These are phyloP conservation scores for Umbelopsis sp. DNA, from an alignment of 192 early-diverging fungal genomes.

Conservation along the genomic window DNA sequence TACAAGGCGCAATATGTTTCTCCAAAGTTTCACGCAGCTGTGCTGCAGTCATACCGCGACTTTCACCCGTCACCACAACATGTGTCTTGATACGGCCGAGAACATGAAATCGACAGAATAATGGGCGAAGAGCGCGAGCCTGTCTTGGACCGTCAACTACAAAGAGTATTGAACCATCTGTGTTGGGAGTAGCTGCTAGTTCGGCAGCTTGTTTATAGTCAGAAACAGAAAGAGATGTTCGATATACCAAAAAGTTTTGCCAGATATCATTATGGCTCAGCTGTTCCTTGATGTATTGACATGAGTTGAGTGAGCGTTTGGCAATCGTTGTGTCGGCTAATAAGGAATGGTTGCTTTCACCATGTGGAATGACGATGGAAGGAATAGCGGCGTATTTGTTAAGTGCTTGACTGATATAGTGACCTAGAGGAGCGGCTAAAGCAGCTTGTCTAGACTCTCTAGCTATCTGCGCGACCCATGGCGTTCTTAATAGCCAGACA, in stretches of 20 bases:
- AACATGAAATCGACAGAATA: conserved; percentile 37
- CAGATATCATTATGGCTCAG: conserved; percentile 29
- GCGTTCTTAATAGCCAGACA: conserved; percentile 29
- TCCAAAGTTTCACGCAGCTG: conserved; percentile 29
- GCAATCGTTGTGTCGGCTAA: conserved; percentile 38
- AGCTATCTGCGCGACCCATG: conserved; percentile 26
- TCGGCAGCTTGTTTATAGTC: not conserved
- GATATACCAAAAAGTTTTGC: conserved; percentile 34
- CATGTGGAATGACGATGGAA: conserved; percentile 44
- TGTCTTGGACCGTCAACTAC: conserved; percentile 25
- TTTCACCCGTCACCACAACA: conserved; percentile 26
- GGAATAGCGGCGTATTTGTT: conserved; percentile 43
- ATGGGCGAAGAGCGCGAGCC: conserved; percentile 29
- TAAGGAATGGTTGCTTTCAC: conserved; percentile 35
- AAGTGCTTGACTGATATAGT: conserved; percentile 32
- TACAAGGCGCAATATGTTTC: conserved; percentile 12
- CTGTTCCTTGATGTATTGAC: conserved; percentile 17
- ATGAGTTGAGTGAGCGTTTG: conserved; percentile 35
- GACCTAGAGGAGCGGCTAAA: conserved; percentile 26
- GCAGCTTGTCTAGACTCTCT: not conserved
- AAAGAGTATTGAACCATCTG: conserved; percentile 21
- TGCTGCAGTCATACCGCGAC: conserved; percentile 22
- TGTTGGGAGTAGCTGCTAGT: not conserved
- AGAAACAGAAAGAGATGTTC: conserved; percentile 19
- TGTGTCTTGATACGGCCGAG: conserved; percentile 6